Evolutionary conservation across 1,284 basidiomycete species (phyloP).

Genomic region (Microbotryomycetes sp.): DNA sequence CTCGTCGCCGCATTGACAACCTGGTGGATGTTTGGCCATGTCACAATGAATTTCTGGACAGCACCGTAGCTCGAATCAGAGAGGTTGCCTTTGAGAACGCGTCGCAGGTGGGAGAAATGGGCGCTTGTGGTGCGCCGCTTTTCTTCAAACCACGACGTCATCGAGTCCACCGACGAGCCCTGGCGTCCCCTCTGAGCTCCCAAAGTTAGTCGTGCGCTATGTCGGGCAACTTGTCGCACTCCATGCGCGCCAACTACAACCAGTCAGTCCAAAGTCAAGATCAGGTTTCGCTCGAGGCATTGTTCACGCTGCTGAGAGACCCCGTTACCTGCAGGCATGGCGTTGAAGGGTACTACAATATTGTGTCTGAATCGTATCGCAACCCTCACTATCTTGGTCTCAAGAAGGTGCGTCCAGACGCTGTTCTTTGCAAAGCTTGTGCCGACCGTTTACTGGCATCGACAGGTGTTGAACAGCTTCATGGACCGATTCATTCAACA

Average conservation of each 20-base stretch:
- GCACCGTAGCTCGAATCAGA: no score
- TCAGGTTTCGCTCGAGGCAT: no score
- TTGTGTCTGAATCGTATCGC: constrained; percentile 45
- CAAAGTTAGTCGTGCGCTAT: not conserved
- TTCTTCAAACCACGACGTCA: not conserved
- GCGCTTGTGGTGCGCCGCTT: not conserved
- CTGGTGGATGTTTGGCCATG: constrained; percentile 21
- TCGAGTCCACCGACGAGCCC: not conserved
- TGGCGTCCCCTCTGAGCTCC: not conserved
- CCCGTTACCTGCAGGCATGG: constrained; percentile 45
- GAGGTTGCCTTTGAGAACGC: no score
- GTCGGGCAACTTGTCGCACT: constrained; percentile 51
- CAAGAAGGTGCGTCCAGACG: constrained; percentile 52
- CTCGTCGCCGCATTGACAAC: constrained; percentile 27
- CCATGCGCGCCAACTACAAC: constrained; percentile 64
- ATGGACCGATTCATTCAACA: constrained; percentile 47
- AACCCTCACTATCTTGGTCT: constrained; percentile 67
- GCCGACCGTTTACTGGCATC: not conserved
- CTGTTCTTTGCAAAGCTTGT: constrained; percentile 49
- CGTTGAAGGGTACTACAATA: constrained; percentile 52
- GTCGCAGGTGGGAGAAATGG: not conserved
- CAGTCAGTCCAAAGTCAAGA: constrained; percentile 41
- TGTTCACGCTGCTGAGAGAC: no score
- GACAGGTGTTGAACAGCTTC: constrained; percentile 37
- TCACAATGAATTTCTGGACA: not conserved